Evolutionary conservation across 352 stramenopile species (phyloP).

Genomic region (Pythium oligandrum): DNA sequence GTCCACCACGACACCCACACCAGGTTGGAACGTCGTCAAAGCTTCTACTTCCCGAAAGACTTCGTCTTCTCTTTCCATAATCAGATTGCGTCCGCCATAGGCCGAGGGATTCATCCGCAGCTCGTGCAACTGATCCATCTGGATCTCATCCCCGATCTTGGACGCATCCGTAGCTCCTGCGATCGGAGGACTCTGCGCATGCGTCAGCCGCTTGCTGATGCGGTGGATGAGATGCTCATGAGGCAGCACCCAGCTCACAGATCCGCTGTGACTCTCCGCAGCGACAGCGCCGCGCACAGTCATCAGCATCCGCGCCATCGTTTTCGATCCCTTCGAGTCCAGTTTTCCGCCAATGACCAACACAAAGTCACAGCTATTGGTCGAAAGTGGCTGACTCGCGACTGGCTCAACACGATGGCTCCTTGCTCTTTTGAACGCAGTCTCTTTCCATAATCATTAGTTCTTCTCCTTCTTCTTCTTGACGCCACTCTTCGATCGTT

Average conservation of each 20-base stretch:
- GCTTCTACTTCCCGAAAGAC: constrained; percentile 63
- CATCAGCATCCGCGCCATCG: constrained; percentile 13
- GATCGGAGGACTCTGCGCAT: no score
- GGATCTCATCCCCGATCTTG: constrained; percentile 18
- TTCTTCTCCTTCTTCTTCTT: background rate
- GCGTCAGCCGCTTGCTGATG: constrained; percentile 15
- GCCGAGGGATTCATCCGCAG: constrained; percentile 38
- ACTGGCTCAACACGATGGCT: no score
- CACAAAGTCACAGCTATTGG: no score
- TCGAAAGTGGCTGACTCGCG: no score
- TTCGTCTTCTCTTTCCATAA: constrained; percentile 67
- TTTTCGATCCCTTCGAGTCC: background rate
- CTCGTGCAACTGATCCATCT: constrained; percentile 45
- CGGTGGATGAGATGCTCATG: constrained; percentile 61
- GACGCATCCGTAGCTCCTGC: no score
- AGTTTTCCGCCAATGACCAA: constrained; percentile 4
- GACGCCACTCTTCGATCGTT: no score
- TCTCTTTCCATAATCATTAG: constrained; percentile 1
- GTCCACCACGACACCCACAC: constrained; percentile 39
- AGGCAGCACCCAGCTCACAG: constrained; percentile 37
- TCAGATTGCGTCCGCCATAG: constrained; percentile 38
- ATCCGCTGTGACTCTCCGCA: constrained; percentile 12
- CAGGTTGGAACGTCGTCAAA: constrained; percentile 10
- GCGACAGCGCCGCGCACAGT: constrained; percentile 39
- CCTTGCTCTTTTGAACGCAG: no score